Evolutionary conservation across 2,329 filamentous ascomycete genomes (phyloP).

Genomic region (Fusarium sp.): DNA sequence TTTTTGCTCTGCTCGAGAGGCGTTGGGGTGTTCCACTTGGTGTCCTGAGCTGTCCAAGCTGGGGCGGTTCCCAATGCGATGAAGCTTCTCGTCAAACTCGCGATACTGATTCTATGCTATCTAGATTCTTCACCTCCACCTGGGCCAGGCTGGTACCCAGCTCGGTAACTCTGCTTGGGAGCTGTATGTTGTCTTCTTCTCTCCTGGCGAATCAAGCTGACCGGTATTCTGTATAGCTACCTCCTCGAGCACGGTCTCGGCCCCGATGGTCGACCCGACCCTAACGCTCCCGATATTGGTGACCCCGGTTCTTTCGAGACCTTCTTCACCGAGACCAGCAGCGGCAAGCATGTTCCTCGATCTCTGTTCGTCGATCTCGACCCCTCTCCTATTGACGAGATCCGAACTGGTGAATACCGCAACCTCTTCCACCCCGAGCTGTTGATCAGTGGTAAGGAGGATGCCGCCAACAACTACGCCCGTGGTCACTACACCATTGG

Average conservation of each 20-base stretch:
- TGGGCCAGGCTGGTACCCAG: conserved; percentile 78
- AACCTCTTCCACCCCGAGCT: conserved; percentile 79
- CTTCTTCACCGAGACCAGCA: conserved; percentile 79
- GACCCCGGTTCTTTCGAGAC: conserved; percentile 77
- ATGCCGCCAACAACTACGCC: conserved; percentile 82
- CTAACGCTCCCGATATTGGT: conserved; percentile 68
- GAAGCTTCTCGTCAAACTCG: conserved; percentile 22
- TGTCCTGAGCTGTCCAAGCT: conserved; percentile 28
- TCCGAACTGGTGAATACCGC: conserved; percentile 75
- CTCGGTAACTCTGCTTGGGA: conserved; percentile 82
- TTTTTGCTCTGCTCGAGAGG: conserved; percentile 14
- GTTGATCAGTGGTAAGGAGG: conserved; percentile 79
- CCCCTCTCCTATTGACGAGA: conserved; percentile 79
- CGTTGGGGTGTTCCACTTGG: conserved; percentile 39
- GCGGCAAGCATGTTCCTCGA: conserved; percentile 78
- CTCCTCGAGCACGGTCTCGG: conserved; percentile 79
- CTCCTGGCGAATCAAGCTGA: conserved; percentile 38
- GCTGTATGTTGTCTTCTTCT: conserved; percentile 68
- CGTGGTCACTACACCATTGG: conserved; percentile 82
- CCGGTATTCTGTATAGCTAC: conserved; percentile 63
- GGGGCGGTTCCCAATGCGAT: conserved; percentile 16
- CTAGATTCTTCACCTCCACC: conserved; percentile 73
- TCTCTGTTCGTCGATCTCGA: conserved; percentile 80
- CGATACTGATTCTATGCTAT: conserved; percentile 36
- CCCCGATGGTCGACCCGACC: conserved; percentile 72